These are phyloP conservation scores for Pelargonium nanum DNA, from an alignment of 345 rosid species.

Conservation along the genomic window DNA sequence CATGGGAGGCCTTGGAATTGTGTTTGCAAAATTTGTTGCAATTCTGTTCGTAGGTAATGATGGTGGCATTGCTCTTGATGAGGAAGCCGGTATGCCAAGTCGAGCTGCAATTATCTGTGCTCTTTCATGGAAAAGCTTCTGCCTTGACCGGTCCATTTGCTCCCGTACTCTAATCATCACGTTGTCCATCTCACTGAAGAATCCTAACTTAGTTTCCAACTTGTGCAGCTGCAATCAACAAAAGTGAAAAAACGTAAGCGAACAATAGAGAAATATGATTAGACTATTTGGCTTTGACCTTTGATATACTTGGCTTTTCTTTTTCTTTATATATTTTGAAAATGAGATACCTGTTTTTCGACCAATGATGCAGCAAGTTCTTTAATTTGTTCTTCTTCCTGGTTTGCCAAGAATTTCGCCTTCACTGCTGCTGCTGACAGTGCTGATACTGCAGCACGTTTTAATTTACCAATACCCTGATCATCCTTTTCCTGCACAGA, in stretches of 20 bases:
- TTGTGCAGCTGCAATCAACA: constrained; percentile 55
- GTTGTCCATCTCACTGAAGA: constrained; percentile 70
- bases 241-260: neutral
- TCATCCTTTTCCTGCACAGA: constrained; percentile 36
- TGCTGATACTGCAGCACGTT: constrained; percentile 68
- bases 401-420: constrained; percentile 73
- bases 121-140: constrained; percentile 80
- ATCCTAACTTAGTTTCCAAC: constrained; percentile 73
- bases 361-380: constrained; percentile 55
- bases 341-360: constrained; percentile 69
- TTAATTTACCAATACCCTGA: constrained; percentile 43
- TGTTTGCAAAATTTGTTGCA: constrained; percentile 46
- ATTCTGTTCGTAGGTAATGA: constrained; percentile 58
- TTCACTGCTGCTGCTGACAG: constrained; percentile 93
- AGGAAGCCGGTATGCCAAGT: constrained; percentile 55
- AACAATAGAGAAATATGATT: neutral
- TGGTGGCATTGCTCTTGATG: constrained; percentile 49
- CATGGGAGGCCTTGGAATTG: constrained; percentile 59
- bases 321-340: neutral
- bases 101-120: constrained; percentile 90
- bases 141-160: constrained; percentile 85
- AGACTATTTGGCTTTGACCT: neutral
- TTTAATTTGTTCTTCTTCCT: constrained; percentile 80
- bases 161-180: constrained; percentile 60
- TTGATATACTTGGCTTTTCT: neutral